Evolutionary conservation across 768 basidiomycete species (phyloP).

Genomic region (Lentinula lateritia): DNA sequence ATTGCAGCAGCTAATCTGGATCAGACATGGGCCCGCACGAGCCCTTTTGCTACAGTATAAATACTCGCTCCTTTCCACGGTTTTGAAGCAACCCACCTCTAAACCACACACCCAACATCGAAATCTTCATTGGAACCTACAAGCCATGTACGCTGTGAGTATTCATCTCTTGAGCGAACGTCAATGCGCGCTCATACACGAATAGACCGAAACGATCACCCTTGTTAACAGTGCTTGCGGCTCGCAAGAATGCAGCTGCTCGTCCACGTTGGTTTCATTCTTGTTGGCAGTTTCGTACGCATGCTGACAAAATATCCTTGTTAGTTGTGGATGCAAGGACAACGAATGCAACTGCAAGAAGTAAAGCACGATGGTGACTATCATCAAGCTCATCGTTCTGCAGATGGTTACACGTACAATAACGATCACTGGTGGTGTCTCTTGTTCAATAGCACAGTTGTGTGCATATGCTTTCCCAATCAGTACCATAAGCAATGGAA

Average conservation of each 20-base stretch:
- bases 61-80: not conserved
- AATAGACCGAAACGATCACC: not conserved
- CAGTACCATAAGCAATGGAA: no score
- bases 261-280: not conserved
- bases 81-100: not conserved
- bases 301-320: not conserved
- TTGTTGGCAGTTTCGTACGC: not conserved
- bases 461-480: no score
- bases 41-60: not conserved
- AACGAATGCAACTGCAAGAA: constrained; percentile 3
- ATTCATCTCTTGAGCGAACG: not conserved
- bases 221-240: constrained; percentile 2
- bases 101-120: not conserved
- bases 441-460: no score
- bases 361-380: not conserved
- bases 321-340: constrained; percentile 1
- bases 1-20: not conserved
- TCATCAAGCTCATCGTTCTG: not conserved
- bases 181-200: no score
- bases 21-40: not conserved
- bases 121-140: not conserved
- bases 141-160: not conserved
- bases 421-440: no score
- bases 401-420: not conserved
- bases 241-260: not conserved